Conservation (phyloP, 1,284 basidiomycete species). For the Microbotryum lychnidis-dioicae region DNA sequence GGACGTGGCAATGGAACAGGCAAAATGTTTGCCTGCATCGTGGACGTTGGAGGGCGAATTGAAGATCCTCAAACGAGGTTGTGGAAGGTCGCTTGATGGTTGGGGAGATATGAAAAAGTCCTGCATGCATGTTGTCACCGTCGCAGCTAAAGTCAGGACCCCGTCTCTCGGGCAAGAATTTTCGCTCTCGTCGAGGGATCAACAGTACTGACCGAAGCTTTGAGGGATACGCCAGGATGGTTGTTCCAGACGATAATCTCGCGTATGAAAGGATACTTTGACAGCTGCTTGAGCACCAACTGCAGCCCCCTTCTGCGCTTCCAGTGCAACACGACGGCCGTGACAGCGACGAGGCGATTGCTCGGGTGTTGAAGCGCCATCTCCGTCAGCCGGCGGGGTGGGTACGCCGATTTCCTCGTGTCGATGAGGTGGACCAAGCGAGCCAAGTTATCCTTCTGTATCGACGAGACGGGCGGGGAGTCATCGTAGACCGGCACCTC, state of each 20-base stretch:
- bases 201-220: constrained; percentile 3
- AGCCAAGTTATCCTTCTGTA: not conserved
- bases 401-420: constrained; percentile 7
- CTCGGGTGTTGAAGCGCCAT: constrained; percentile 4
- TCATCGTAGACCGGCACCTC: too few relatives aligned
- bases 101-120: constrained; percentile 14
- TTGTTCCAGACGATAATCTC: constrained; percentile 37
- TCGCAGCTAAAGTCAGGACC: too few relatives aligned
- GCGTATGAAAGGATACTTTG: constrained; percentile 30
- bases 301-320: constrained; percentile 19
- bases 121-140: not conserved
- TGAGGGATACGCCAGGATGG: constrained; percentile 15
- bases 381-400: constrained; percentile 6
- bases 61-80: constrained; percentile 26
- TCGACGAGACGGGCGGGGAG: too few relatives aligned
- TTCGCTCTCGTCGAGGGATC: too few relatives aligned
- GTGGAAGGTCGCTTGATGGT: constrained; percentile 5
- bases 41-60: constrained; percentile 32
- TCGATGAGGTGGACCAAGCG: constrained; percentile 13
- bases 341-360: constrained; percentile 11
- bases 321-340: constrained; percentile 28
- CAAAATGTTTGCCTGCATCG: constrained; percentile 27
- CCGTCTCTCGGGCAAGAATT: not conserved
- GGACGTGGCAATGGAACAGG: constrained; percentile 25
- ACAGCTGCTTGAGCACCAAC: constrained; percentile 24